Evolutionary conservation across 768 basidiomycete species (phyloP), one percentile per base, ranked within the genome.

Genomic region (Lentinula raphanica): DNA sequence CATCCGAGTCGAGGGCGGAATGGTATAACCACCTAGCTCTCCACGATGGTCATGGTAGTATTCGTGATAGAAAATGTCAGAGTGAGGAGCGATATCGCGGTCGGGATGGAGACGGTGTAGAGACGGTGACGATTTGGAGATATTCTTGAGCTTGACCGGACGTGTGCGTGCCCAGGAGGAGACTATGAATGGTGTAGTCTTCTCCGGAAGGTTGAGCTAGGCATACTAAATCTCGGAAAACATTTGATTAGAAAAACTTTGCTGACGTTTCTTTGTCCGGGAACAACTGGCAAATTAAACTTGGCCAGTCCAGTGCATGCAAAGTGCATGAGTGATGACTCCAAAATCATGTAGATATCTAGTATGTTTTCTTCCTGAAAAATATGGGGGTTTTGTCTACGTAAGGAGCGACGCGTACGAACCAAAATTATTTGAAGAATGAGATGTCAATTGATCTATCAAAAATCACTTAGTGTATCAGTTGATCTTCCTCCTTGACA

Each of bases 241-340:
- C n/a, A n/a, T n/a, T n/a, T n/a, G n/a, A n/a, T n/a, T n/a, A n/a
- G n/a, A n/a, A n/a, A n/a, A n/a, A n/a, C n/a, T 67, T 65, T n/a
- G n/a, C n/a, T n/a, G n/a, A 95, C 95, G 85, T 83, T 74, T 98
- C 92, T 71, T 86, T 88, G 78, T 99, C 97, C 0, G 97, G 97
- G 72, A 99, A 91, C 97, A 96, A 99, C 74, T 98, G 97, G 70
- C 92, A 94, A 5, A 96, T 99, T 67, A 99, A 71, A 67, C 88
- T 93, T 19, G 97, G 97, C 97, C 97, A 99, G 72, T 97, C 94
- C 51, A 98, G 80, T 31, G 96, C 96, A 69, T 98, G 96, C 1
- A 95, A 97, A 66, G 98, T 88, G 63, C n/a, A n/a, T n/a, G n/a
- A n/a, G n/a, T n/a, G n/a, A n/a, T n/a, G n/a, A n/a, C n/a, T n/a